Evolutionary conservation across 2,329 filamentous ascomycete genomes (phyloP).

Genomic region (Phyllosticta citriasiana): DNA sequence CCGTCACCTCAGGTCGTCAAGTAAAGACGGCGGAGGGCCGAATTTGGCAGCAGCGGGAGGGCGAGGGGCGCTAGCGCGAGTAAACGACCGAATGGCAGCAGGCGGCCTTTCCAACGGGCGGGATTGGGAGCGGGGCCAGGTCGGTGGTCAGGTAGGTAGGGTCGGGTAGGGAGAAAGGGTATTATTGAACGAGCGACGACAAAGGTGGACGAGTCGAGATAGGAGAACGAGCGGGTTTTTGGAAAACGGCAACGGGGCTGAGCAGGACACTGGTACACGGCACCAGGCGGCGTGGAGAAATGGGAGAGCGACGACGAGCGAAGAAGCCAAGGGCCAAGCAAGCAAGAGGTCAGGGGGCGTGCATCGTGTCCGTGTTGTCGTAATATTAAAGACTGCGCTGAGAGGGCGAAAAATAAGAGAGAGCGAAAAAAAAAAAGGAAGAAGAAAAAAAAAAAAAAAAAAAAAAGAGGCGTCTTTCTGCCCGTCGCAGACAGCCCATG

Average conservation of each 20-base stretch:
- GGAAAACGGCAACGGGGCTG: slow-evolving; percentile 1
- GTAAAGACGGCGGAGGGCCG: too few relatives aligned
- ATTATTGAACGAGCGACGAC: slow-evolving; percentile 4
- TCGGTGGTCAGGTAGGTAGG: neutral
- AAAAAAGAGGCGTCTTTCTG: neutral
- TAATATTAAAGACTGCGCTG: neutral
- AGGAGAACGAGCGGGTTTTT: slow-evolving; percentile 3
- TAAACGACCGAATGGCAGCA: slow-evolving; percentile 1
- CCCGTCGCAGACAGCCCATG: neutral
- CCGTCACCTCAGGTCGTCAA: neutral
- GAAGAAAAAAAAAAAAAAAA: neutral
- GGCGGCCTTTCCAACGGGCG: neutral
- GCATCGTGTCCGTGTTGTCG: neutral
- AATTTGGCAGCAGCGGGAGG: neutral
- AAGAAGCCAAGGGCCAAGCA: neutral
- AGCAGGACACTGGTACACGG: neutral
- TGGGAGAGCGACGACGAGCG: neutral
- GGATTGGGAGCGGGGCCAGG: neutral
- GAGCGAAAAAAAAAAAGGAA: neutral
- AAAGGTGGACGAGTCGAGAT: neutral
- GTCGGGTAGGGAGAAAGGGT: neutral
- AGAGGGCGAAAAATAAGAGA: neutral
- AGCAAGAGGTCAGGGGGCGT: neutral
- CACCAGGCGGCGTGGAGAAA: neutral
- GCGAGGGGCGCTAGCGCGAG: slow-evolving; percentile 3